phyloP scores from a whole-genome alignment of 208 protist species.

The Trypanosoma congolense region DNA sequence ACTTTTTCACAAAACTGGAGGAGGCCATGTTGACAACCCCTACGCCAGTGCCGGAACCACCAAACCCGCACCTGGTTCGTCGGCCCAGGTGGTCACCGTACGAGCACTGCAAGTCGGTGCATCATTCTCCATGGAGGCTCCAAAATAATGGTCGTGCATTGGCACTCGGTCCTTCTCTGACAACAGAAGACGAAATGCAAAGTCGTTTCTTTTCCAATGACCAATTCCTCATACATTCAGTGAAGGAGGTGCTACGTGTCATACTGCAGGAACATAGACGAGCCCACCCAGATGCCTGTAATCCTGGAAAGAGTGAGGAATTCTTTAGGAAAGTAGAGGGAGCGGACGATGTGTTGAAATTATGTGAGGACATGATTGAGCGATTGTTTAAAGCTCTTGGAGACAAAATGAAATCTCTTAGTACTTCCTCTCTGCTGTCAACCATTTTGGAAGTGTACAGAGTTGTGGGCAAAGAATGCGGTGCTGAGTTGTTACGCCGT shows the following conservation, averaged over 20 bases:
- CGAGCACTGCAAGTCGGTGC: constrained; percentile 66
- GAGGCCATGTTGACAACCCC: constrained; percentile 79
- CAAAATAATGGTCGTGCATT: constrained; percentile 60
- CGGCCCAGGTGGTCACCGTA: constrained; percentile 70
- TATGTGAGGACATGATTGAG: constrained; percentile 55
- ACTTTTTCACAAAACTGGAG: constrained; percentile 74
- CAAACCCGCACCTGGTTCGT: constrained; percentile 79
- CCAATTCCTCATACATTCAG: constrained; percentile 76
- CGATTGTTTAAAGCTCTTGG: constrained; percentile 39
- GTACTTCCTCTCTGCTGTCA: constrained; percentile 62
- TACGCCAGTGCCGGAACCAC: constrained; percentile 87
- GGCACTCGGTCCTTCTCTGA: constrained; percentile 52
- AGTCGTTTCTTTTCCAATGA: constrained; percentile 81
- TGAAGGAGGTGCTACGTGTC: constrained; percentile 44
- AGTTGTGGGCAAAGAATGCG: constrained; percentile 58
- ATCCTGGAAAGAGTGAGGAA: constrained; percentile 10
- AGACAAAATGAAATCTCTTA: constrained; percentile 28
- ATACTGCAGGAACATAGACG: constrained; percentile 36
- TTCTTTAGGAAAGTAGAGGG: constrained; percentile 18
- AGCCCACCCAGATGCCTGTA: constrained; percentile 30
- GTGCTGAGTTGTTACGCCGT: constrained; percentile 31
- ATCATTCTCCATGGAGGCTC: constrained; percentile 78
- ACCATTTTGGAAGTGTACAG: constrained; percentile 53
- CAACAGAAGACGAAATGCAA: constrained; percentile 73
- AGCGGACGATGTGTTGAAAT: constrained; percentile 37